These are phyloP conservation scores for Alternaria gaisen DNA, from an alignment of 2,329 filamentous ascomycete species.

Conservation along the genomic window DNA sequence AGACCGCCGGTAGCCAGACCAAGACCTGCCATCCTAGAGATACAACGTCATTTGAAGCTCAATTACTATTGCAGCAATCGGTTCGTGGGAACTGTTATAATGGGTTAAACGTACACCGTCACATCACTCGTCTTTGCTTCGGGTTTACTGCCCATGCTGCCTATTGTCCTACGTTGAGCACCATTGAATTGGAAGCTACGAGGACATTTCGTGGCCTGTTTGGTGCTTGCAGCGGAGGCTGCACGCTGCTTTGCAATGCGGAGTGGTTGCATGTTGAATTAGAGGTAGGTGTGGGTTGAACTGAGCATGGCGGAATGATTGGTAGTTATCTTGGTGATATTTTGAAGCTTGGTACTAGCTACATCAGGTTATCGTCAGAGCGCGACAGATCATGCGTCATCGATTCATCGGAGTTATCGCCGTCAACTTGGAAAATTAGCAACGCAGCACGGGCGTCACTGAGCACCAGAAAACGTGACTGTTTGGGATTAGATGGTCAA, in stretches of 20 bases:
- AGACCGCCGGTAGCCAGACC: constrained; percentile 1
- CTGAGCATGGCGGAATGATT: neutral
- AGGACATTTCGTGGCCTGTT: neutral
- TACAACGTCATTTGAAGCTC: neutral
- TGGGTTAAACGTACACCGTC: constrained; percentile 47
- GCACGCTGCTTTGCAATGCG: constrained; percentile 4
- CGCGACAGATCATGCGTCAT: constrained; percentile 2
- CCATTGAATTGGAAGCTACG: constrained; percentile 24
- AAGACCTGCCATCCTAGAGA: constrained; percentile 1
- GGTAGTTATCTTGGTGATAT: neutral
- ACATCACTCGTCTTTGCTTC: constrained; percentile 49
- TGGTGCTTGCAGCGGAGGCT: neutral
- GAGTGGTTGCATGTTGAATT: constrained; percentile 6
- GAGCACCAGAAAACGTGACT: neutral
- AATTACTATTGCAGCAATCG: neutral
- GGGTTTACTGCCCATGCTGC: constrained; percentile 41
- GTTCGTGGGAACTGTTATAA: neutral
- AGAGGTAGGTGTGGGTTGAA: neutral
- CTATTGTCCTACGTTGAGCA: constrained; percentile 50
- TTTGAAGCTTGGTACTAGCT: neutral
- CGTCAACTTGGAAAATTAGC: neutral
- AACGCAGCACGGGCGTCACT: neutral
- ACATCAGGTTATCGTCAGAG: constrained; percentile 8
- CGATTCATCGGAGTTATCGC: constrained; percentile 1
- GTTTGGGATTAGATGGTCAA: neutral